Conservation (phyloP, 2,329 filamentous ascomycete species). For the Paecilomyces niveus region DNA sequence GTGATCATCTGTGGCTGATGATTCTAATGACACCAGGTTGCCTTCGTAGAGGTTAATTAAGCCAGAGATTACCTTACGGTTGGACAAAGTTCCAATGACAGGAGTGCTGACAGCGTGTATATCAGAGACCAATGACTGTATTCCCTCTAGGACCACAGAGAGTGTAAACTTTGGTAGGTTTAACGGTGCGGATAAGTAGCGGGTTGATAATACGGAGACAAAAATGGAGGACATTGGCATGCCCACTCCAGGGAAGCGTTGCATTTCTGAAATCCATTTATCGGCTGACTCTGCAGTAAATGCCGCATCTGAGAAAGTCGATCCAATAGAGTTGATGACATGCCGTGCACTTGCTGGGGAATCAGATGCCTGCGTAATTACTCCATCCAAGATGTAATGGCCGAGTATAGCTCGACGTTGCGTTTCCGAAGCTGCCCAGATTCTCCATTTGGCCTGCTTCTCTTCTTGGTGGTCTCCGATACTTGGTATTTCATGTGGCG, state of each 20-base stretch:
- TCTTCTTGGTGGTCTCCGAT: background rate
- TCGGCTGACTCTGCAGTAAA: constrained; percentile 11
- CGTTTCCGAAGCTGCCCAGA: constrained; percentile 10
- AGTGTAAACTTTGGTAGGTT: constrained; percentile 5
- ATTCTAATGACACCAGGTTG: constrained; percentile 1
- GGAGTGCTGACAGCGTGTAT: constrained; percentile 3
- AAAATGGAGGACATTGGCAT: constrained; percentile 4
- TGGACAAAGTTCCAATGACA: constrained; percentile 5
- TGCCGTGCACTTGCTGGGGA: constrained; percentile 13
- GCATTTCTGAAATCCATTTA: constrained; percentile 11
- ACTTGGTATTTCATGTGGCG: background rate
- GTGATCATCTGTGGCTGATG: background rate
- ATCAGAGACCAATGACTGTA: constrained; percentile 10
- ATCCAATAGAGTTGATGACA: constrained; percentile 11
- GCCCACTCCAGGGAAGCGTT: background rate
- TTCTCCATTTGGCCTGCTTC: constrained; percentile 9
- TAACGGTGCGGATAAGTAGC: constrained; percentile 1
- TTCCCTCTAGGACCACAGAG: constrained; percentile 8
- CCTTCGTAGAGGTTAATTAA: constrained; percentile 6
- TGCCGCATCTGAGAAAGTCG: constrained; percentile 9
- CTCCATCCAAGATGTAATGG: constrained; percentile 7
- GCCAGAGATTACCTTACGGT: constrained; percentile 4
- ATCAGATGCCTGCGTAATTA: constrained; percentile 14
- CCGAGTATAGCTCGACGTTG: constrained; percentile 12
- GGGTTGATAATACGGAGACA: background rate